Evolutionary conservation across 257 asterid genomes (phyloP).

Genomic region (Solanum bukasovii): DNA sequence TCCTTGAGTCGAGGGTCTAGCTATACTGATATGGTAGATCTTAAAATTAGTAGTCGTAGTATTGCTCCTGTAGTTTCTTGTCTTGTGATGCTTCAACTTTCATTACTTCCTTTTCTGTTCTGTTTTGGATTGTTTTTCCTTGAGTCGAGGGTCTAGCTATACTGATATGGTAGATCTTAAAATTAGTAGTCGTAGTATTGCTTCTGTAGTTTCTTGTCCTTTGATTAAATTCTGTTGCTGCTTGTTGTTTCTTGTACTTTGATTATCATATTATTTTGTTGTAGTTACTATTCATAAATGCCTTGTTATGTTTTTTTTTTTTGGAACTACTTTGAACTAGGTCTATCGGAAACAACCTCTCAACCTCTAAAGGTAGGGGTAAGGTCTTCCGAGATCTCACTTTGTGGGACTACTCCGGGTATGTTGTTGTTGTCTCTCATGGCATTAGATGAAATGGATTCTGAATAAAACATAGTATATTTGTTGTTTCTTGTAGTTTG

Average conservation of each 20-base stretch:
- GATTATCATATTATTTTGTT: neutral
- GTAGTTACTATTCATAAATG: neutral
- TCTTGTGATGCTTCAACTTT: neutral
- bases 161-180: neutral
- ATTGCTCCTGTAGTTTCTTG: neutral
- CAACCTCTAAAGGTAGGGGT: neutral
- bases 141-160: neutral
- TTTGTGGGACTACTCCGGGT: fast-evolving
- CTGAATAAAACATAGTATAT: neutral
- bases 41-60: neutral
- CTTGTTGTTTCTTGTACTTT: neutral
- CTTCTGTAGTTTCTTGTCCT: neutral
- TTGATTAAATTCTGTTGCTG: fast-evolving
- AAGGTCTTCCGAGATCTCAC: neutral
- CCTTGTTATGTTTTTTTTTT: neutral
- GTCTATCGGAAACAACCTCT: neutral
- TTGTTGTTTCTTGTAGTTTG: no score
- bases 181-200: neutral
- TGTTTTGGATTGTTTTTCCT: neutral
- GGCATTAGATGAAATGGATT: neutral
- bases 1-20: neutral
- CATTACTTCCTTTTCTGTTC: no score
- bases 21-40: neutral
- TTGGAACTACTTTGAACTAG: neutral
- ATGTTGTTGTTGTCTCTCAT: neutral